Percentiles rank a stretch among this genome's conserved stretches.
Evolutionary conservation across 352 stramenopile genomes (phyloP).

Genomic region (Blastocystis sp.): DNA sequence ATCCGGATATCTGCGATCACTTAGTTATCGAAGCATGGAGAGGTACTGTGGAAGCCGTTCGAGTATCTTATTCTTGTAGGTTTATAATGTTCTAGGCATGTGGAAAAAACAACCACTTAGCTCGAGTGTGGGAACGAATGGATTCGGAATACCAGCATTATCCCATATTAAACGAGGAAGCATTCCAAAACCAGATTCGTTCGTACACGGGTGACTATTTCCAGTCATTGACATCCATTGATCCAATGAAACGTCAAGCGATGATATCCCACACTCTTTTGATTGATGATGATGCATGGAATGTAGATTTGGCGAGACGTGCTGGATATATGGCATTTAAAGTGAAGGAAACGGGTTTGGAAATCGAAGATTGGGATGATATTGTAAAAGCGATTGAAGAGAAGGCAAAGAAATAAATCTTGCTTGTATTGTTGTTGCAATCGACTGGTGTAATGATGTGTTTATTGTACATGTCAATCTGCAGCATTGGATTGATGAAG

Average conservation of each 20-base stretch:
- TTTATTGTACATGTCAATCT: too few species aligned
- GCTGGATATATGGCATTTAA: slow-evolving; percentile 47
- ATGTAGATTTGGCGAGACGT: slow-evolving; percentile 25
- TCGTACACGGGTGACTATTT: slow-evolving; percentile 33
- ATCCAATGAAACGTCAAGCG: slow-evolving; percentile 26
- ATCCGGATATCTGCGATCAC: slow-evolving; percentile 49
- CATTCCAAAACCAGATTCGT: slow-evolving; percentile 31
- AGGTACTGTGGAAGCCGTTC: not conserved
- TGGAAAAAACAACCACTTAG: slow-evolving; percentile 59
- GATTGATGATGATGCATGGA: slow-evolving; percentile 45
- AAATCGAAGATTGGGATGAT: slow-evolving; percentile 14
- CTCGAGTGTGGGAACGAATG: slow-evolving; percentile 45
- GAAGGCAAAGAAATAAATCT: not conserved
- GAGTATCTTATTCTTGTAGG: not conserved
- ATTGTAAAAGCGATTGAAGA: slow-evolving; percentile 24
- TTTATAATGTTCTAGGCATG: not conserved
- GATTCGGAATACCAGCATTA: slow-evolving; percentile 42
- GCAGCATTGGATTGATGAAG: too few species aligned
- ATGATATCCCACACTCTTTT: slow-evolving; percentile 51
- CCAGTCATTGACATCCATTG: slow-evolving; percentile 16
- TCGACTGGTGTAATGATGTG: too few species aligned
- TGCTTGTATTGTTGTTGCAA: too few species aligned
- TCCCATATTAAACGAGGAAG: not conserved
- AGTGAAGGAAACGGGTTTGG: slow-evolving; percentile 30
- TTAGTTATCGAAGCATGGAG: slow-evolving; percentile 58